Base-by-base conservation (phyloP, 139 green algal genomes). In the Chlamydomonas sp. region DNA sequence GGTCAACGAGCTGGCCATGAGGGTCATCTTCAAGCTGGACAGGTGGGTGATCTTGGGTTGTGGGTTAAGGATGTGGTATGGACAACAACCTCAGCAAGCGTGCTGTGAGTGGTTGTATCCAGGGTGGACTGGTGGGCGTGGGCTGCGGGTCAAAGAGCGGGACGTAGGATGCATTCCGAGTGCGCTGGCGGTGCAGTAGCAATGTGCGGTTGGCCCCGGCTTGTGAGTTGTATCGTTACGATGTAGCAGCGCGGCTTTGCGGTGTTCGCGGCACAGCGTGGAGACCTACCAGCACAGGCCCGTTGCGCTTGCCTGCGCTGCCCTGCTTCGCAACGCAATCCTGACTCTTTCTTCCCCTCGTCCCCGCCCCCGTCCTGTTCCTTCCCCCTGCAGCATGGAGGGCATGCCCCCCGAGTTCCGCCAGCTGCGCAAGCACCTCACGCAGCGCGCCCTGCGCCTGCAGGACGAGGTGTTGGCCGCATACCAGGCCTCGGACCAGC, bases 1-100 rank as follows among this genome's bases (percentile, higher is more conserved):
- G 88, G 58, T 91, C 10, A 89, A 92, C 73, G 90, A 93, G 82
- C 82, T 90, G 78, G 82, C 90, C 31, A 93, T 91, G 90, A 62
- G 85, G 10, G 63, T 82, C 31, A 85, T 93, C 68, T 73, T 91
- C 64, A 80, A 64, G 60, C 85, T 93, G 49, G 90, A 93, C 77
- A 85, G 82, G 75, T 67, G 85, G 49, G 66, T 3, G 58, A 73
- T 1, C 10, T 79, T 17, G 8, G 20, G 57, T n/a, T 74, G 68
- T 74, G 31, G 31, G 31, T n/a, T n/a, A 15, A 74, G 68, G 68
- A n/a, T 74, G 68, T n/a, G 16, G 68, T n/a, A 74, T 74, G 68
- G 15, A n/a, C 16, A n/a, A n/a, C 15, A 74, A 74, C 68, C 68
- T 17, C 15, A n/a, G 68, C 68, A 15, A n/a, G 68, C 68, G 16